These are phyloP conservation scores for Paramyrothecium sp. DNA, from an alignment of 2,329 filamentous ascomycete genomes.

Conservation along the genomic window DNA sequence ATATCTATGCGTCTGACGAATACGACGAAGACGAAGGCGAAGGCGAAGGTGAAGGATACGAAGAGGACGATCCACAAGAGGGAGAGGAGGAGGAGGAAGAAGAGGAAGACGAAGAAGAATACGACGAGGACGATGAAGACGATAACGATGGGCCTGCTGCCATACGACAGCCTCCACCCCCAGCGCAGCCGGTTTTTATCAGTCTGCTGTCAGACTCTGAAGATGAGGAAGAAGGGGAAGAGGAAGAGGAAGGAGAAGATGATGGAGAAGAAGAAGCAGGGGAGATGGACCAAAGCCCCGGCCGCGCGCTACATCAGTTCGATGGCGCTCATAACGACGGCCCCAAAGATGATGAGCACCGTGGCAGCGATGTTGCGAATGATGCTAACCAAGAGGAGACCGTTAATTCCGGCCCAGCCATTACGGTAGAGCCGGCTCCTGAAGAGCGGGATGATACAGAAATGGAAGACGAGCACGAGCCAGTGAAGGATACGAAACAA, in stretches of 20 bases:
- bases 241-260: slow-evolving; percentile 33
- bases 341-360: background rate
- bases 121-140: slow-evolving; percentile 1
- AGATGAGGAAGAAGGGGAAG: slow-evolving; percentile 27
- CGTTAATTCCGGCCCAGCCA: slow-evolving; percentile 10
- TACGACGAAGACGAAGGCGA: slow-evolving; percentile 23
- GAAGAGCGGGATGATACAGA: background rate
- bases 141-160: slow-evolving; percentile 2
- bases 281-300: background rate
- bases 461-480: background rate
- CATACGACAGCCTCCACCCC: slow-evolving; percentile 9
- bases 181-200: slow-evolving; percentile 41
- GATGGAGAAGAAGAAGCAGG: background rate
- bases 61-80: slow-evolving; percentile 12
- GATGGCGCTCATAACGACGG: background rate
- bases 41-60: slow-evolving; percentile 16
- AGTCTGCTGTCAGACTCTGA: slow-evolving; percentile 46
- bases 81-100: slow-evolving; percentile 14
- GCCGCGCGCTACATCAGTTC: background rate
- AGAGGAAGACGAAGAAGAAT: slow-evolving; percentile 6
- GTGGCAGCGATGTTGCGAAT: background rate
- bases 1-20: slow-evolving; percentile 17
- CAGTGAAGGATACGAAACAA: no score
- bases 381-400: slow-evolving; percentile 11
- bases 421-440: background rate